phyloP scores from a whole-genome alignment of 805 yeast genomes.

The Myxozyma udenii region DNA sequence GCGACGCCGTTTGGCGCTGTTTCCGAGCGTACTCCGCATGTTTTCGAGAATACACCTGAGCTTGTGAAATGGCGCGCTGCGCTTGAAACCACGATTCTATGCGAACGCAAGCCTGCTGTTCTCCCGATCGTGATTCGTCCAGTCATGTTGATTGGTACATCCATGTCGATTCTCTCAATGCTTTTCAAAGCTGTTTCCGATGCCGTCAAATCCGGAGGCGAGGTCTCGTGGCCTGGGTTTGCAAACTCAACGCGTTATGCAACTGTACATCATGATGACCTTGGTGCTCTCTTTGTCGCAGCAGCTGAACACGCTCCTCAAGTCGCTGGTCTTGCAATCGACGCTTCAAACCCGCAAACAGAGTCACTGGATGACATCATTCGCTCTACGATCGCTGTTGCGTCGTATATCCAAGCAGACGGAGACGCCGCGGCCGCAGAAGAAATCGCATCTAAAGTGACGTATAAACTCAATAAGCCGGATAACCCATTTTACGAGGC shows the following conservation, averaged over 20 bases:
- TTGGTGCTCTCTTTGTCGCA: slow-evolving; percentile 5
- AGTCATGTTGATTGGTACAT: slow-evolving; percentile 11
- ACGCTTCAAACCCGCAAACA: slow-evolving; percentile 12
- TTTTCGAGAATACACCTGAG: slow-evolving; percentile 3
- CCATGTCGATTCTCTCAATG: slow-evolving; percentile 4
- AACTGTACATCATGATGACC: slow-evolving; percentile 18
- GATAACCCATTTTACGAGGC: not conserved
- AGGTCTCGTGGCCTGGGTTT: slow-evolving; percentile 14
- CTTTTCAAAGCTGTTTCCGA: slow-evolving; percentile 3
- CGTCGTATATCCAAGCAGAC: too few species aligned
- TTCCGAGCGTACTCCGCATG: slow-evolving; percentile 16
- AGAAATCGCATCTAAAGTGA: not conserved
- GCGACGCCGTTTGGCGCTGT: slow-evolving; percentile 2
- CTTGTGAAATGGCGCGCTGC: slow-evolving; percentile 15
- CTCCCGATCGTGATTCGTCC: slow-evolving; percentile 16
- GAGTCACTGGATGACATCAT: slow-evolving; percentile 10
- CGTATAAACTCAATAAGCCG: not conserved
- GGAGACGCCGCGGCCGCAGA: too few species aligned
- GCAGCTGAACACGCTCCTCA: slow-evolving; percentile 12
- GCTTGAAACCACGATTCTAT: slow-evolving; percentile 7
- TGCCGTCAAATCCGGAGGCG: slow-evolving; percentile 2
- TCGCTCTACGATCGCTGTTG: slow-evolving; percentile 4
- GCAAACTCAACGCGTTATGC: slow-evolving; percentile 10
- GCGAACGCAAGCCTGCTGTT: slow-evolving; percentile 1
- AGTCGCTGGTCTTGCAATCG: slow-evolving; percentile 10